Evolutionary conservation across 2,329 filamentous ascomycete genomes (phyloP), one percentile per base, ranked within the genome.

Genomic region (Beauveria australis): DNA sequence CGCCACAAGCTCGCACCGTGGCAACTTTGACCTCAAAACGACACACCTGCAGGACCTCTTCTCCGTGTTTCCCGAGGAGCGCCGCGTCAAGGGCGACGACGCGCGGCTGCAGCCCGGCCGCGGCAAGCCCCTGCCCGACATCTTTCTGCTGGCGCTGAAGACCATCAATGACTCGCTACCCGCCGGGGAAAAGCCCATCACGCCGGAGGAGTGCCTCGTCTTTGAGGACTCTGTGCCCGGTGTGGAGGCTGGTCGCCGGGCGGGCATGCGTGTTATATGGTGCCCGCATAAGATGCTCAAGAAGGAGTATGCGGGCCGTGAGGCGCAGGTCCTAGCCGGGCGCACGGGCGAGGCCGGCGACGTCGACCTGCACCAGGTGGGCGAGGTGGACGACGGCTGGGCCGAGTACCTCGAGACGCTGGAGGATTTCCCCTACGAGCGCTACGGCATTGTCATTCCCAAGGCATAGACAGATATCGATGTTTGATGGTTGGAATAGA

Each of bases 181-280:
- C 0, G 75, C 80, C 3, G 85, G 84, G 44, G 86, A 88, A 56
- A 76, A 81, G 65, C 76, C 82, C 62, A 87, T 99, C 64, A 79
- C 71, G 59, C 91, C 92, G 0, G 89, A 89, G 66, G 93, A 97
- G 74, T 97, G 94, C 71, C 79, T 99, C 18, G 94, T 97, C 0
- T 97, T 99, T 68, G 94, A 99, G 75, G 94, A 99, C 73, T 91
- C 88, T 51, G 92, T 97, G 1, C 91, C 92, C 0, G 94, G 94
- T 4, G 91, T 97, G 3, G 94, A 99, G 75, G 86, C 91, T 2
- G 94, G 92, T 5, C 80, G 94, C 58, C 84, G 94, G 65, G 94
- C 94, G 0, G 93, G 93, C 0, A 97, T 97, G 93, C 86, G 93
- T 66, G 92, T 95, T 14, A 80, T 96, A 1, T 99, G 94, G 94